phyloP scores from a whole-genome alignment of 2,329 filamentous ascomycete species.

The Corniculantispora saksenae region DNA sequence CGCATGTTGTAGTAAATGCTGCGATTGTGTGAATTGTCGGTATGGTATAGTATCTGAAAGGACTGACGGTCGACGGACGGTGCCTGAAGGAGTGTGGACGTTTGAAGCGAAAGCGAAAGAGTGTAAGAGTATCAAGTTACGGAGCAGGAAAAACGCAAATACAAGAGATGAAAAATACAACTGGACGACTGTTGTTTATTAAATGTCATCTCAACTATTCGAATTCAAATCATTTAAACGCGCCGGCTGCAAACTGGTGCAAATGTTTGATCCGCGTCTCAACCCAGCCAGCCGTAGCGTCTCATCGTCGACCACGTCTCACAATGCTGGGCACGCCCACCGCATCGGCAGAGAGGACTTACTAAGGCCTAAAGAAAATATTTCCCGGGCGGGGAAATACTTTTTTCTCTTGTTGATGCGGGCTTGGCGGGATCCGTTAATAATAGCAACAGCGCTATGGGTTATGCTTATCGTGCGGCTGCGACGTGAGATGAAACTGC shows the following conservation, averaged over 20 bases:
- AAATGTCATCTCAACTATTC: slow-evolving; percentile 11
- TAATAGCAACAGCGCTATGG: not conserved
- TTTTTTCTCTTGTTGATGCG: not conserved
- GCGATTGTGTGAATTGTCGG: not conserved
- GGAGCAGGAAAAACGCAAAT: not conserved
- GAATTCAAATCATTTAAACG: not conserved
- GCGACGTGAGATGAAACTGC: slow-evolving; percentile 15
- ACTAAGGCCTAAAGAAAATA: not conserved
- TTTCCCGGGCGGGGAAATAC: not conserved
- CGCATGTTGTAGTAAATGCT: not conserved
- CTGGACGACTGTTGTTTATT: not conserved
- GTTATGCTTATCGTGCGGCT: not conserved
- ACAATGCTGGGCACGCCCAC: not conserved
- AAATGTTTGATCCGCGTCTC: slow-evolving; percentile 17
- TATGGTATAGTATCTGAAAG: not conserved
- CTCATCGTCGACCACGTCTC: slow-evolving; percentile 19
- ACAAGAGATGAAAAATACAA: not conserved
- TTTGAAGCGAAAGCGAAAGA: not conserved
- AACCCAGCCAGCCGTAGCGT: not conserved
- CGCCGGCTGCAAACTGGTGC: not conserved
- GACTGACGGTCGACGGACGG: no score
- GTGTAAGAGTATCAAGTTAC: not conserved
- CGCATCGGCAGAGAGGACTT: no score
- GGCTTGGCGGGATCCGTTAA: not conserved
- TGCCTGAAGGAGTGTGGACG: not conserved